Base-by-base conservation (phyloP, 306 rosid species). In the Cicer pinnatifidum region DNA sequence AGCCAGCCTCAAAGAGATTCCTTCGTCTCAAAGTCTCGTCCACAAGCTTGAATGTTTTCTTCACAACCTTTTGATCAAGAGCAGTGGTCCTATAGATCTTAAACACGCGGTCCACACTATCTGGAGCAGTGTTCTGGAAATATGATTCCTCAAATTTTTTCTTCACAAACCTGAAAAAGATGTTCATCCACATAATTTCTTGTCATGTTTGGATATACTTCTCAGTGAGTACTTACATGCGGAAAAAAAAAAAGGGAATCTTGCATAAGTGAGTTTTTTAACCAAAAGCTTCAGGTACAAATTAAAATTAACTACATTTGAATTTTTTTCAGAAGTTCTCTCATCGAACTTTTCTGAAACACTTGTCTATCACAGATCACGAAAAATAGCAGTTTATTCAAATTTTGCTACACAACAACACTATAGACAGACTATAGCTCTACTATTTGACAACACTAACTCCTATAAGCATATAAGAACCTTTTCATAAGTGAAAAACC, bases 31-130 rank as follows among this genome's bases (percentile, higher is more conserved):
- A 84, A 15, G 95, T 90, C 84, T 95, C 99, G 11, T 95, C 97
- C 4, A 95, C 97, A 20, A 95, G 97, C 89, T 95, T 95, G 90
- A 95, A 91, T 1, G 99, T 91, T 87, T 94, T 94, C 93, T 94
- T 94, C 76, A 94, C 96, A 41, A 91, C 96, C 86, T 91, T 94
- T 82, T 94, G 99, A 87, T 94, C 99, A 54, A 94, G 97, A 20
- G 99, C 99, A 15, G 99, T 94, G 13, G 99, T 94, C 58, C 97
- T 77, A 38, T 94, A 94, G 74, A 91, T 87, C 88, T 95, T 95
- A 15, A 95, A 95, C 54, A 87, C 97, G 0, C 99, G 88, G 71
- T 95, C 99, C 9, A 95, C 97, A 0, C 95, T 82, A 43, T 95
- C 99, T 1, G 93, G 96, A 15, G 97, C 81, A 2, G 97, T 90